Evolutionary conservation across 2,329 filamentous ascomycete species (phyloP).

Genomic region (Alternaria triticimaculans): DNA sequence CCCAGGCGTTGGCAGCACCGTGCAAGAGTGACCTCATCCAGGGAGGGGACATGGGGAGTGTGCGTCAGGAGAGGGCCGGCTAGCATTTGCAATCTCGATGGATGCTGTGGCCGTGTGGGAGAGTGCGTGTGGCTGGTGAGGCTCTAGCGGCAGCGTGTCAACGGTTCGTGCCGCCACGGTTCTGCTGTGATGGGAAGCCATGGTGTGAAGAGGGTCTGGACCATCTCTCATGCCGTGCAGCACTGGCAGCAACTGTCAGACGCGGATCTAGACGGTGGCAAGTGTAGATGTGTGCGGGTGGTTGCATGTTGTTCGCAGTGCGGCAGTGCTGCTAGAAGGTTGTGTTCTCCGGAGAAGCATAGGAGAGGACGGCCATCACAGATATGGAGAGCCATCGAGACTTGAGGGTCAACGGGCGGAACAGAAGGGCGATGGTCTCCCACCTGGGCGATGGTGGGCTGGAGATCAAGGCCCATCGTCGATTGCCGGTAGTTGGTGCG

Average conservation of each 20-base stretch:
- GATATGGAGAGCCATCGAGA: slow-evolving; percentile 10
- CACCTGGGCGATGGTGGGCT: slow-evolving; percentile 7
- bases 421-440: slow-evolving; percentile 7
- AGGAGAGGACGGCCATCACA: slow-evolving; percentile 7
- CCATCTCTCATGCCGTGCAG: not conserved
- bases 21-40: slow-evolving; percentile 10
- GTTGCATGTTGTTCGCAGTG: not conserved
- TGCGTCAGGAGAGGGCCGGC: not conserved
- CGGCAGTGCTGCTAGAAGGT: not conserved
- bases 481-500: slow-evolving; percentile 10
- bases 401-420: not conserved
- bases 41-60: not conserved
- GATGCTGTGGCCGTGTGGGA: not conserved
- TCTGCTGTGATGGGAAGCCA: not conserved
- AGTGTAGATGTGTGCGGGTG: not conserved
- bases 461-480: slow-evolving; percentile 21
- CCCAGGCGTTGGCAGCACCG: not conserved
- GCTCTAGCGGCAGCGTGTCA: not conserved
- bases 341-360: not conserved
- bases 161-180: slow-evolving; percentile 15
- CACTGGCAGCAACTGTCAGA: not conserved
- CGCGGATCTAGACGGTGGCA: not conserved
- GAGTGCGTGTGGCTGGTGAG: not conserved
- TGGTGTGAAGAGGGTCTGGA: slow-evolving; percentile 1
- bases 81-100: slow-evolving; percentile 17